Percentiles rank a stretch among this genome's conserved stretches.
Conservation (phyloP, 2,329 filamentous ascomycete species). For the Phialophora macrospora region DNA sequence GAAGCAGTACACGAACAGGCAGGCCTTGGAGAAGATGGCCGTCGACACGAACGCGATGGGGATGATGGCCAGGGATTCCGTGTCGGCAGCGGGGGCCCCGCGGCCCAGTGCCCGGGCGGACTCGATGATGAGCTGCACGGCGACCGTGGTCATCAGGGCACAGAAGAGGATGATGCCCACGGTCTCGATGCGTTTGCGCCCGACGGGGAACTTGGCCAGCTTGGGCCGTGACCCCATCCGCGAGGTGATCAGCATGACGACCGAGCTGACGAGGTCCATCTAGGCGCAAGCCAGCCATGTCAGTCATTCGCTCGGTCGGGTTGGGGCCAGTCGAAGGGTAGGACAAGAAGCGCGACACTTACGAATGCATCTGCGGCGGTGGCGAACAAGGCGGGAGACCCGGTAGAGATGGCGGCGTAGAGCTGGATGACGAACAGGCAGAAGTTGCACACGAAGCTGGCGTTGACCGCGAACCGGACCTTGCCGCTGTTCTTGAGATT, state of each 20-base stretch:
- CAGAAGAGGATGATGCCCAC: conserved; percentile 70
- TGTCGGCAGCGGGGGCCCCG: neutral
- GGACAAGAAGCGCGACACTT: conserved; percentile 40
- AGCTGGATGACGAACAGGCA: conserved; percentile 63
- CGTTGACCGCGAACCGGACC: conserved; percentile 60
- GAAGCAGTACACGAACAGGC: conserved; percentile 37
- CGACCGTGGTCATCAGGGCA: conserved; percentile 69
- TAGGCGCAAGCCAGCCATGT: neutral
- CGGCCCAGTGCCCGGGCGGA: conserved; percentile 59
- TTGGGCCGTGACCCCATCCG: conserved; percentile 57
- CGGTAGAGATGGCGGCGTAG: conserved; percentile 63
- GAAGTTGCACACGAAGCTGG: conserved; percentile 58
- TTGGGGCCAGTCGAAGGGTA: no score
- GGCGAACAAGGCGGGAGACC: conserved; percentile 66
- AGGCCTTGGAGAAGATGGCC: conserved; percentile 45
- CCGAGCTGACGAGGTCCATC: conserved; percentile 65
- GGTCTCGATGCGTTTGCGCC: conserved; percentile 66
- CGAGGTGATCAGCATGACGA: conserved; percentile 66
- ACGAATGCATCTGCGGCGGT: conserved; percentile 69
- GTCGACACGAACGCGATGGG: conserved; percentile 41
- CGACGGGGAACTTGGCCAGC: conserved; percentile 51
- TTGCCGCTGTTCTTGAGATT: conserved; percentile 57
- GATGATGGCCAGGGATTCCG: neutral
- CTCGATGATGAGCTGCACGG: conserved; percentile 65
- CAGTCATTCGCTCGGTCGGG: no score